phyloP scores from a whole-genome alignment of 2,329 filamentous ascomycete genomes.

The Gnomoniopsis sp. region DNA sequence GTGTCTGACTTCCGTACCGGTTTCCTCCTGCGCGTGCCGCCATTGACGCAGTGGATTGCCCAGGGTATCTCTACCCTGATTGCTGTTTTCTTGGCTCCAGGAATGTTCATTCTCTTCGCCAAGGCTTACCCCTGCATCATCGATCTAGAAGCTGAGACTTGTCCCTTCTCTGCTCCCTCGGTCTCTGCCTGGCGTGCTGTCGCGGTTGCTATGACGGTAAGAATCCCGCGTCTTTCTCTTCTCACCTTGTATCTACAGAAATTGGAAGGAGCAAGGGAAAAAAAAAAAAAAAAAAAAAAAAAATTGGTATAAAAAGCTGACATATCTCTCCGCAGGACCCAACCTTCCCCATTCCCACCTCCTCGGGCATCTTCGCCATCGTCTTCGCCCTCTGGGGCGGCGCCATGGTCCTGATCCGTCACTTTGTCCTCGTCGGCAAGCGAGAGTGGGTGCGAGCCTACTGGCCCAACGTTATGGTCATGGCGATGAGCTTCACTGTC shows the following conservation, averaged over 20 bases:
- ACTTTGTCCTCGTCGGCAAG: constrained; percentile 46
- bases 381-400: constrained; percentile 37
- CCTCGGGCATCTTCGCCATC: constrained; percentile 55
- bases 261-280: too few species aligned
- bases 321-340: too few species aligned
- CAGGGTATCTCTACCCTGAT: constrained; percentile 61
- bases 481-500: constrained; percentile 57
- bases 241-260: too few species aligned
- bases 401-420: constrained; percentile 32
- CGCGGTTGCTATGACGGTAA: constrained; percentile 59
- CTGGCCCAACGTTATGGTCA: constrained; percentile 61
- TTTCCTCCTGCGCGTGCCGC: constrained; percentile 63
- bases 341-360: constrained; percentile 49
- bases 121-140: constrained; percentile 67
- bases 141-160: constrained; percentile 42
- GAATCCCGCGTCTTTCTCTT: constrained; percentile 1
- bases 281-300: too few species aligned
- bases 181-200: constrained; percentile 66
- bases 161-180: constrained; percentile 60
- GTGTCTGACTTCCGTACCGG: constrained; percentile 65
- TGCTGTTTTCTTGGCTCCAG: constrained; percentile 64
- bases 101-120: constrained; percentile 65
- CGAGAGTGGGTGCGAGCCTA: constrained; percentile 53
- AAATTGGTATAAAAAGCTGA: too few species aligned
- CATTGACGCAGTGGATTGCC: constrained; percentile 63